Percentiles rank a stretch among this genome's conserved stretches.
These are phyloP conservation scores for Hericium alpestre DNA, from an alignment of 768 basidiomycete genomes.

Conservation along the genomic window DNA sequence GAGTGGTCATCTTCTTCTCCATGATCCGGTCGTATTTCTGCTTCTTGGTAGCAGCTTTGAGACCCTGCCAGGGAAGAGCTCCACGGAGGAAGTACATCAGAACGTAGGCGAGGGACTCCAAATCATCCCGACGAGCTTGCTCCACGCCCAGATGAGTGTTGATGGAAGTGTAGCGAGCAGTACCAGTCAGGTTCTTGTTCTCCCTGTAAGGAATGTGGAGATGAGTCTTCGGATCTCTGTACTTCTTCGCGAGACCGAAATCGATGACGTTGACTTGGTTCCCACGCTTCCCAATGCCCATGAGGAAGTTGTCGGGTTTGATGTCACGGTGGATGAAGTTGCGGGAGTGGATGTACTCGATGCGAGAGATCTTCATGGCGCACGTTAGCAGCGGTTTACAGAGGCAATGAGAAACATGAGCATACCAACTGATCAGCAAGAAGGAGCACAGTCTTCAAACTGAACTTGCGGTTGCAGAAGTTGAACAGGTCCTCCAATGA, in stretches of 20 bases:
- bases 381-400: constrained; percentile 4
- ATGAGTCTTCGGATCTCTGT: constrained; percentile 98
- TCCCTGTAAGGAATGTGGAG: constrained; percentile 99
- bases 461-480: constrained; percentile 96
- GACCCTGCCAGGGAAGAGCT: constrained; percentile 95
- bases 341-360: constrained; percentile 98
- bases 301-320: constrained; percentile 99
- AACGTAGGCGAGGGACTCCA: constrained; percentile 97
- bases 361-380: constrained; percentile 74
- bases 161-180: constrained; percentile 97
- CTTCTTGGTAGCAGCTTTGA: constrained; percentile 99
- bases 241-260: constrained; percentile 98
- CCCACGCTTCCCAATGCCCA: constrained; percentile 99
- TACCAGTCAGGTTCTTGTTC: constrained; percentile 99
- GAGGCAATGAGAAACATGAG: constrained; percentile 8
- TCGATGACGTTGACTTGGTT: constrained; percentile 99
- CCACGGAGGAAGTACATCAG: constrained; percentile 99
- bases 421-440: constrained; percentile 92
- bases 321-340: constrained; percentile 98
- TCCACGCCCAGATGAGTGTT: constrained; percentile 98
- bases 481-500: constrained; percentile 88
- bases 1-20: constrained; percentile 99
- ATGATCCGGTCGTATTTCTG: constrained; percentile 99
- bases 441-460: constrained; percentile 90
- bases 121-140: constrained; percentile 94